Percentiles rank a stretch among this genome's conserved stretches.
phyloP scores from a whole-genome alignment of 169 alveolate species.

The Plasmodium knowlesi region DNA sequence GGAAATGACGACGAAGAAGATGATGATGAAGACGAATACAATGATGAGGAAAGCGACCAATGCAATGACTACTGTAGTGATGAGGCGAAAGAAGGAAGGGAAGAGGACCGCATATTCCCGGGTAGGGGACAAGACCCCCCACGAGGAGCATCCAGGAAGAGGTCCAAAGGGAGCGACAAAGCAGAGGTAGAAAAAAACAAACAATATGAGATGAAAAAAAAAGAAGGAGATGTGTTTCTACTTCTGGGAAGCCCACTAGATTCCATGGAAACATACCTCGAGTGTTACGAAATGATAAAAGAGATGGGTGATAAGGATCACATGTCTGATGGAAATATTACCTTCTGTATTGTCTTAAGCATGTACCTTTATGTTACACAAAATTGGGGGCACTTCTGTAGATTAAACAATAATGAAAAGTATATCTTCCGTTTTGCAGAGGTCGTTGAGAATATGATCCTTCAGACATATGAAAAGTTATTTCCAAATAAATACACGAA shows the following conservation, averaged over 20 bases:
- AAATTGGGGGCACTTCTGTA: slow-evolving; percentile 34
- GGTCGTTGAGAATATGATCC: neutral
- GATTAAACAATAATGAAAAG: slow-evolving; percentile 36
- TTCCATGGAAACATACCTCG: slow-evolving; percentile 27
- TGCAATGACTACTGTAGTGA: neutral
- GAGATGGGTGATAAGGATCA: neutral
- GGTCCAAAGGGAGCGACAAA: neutral
- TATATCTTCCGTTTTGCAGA: slow-evolving; percentile 48
- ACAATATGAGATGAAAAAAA: slow-evolving; percentile 19
- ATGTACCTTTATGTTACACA: slow-evolving; percentile 34
- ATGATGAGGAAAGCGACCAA: neutral
- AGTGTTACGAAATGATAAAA: slow-evolving; percentile 36
- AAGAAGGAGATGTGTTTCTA: slow-evolving; percentile 63
- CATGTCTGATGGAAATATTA: slow-evolving; percentile 20
- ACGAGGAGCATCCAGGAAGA: neutral
- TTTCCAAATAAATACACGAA: slow-evolving; percentile 9
- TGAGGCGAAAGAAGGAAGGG: neutral
- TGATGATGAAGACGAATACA: neutral
- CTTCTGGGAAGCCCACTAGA: slow-evolving; percentile 67
- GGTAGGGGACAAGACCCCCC: neutral
- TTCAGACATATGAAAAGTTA: slow-evolving; percentile 17
- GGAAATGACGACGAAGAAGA: neutral
- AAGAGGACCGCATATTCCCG: neutral
- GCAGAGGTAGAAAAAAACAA: neutral
- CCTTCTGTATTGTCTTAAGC: slow-evolving; percentile 28